Percentiles rank a stretch among this genome's conserved stretches.
Evolutionary conservation across 441 rosid species (phyloP).

Genomic region (Adansonia gregorii): DNA sequence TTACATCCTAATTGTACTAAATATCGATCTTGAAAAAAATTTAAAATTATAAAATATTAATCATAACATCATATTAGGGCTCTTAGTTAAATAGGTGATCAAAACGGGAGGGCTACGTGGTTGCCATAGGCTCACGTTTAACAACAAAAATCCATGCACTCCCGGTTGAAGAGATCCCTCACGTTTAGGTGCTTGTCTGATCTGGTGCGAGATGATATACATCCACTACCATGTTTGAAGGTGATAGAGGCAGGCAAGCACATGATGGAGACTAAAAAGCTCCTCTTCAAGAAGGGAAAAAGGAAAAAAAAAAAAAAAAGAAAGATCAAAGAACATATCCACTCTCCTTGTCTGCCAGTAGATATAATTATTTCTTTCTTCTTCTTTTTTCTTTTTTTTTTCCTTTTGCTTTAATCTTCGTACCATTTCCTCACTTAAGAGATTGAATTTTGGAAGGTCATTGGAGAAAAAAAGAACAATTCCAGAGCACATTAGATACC

Average conservation of each 20-base stretch:
- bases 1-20: no score
- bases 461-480: slow-evolving; percentile 24
- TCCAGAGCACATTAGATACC: slow-evolving; percentile 25
- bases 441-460: neutral
- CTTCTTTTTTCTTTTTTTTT: no score
- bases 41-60: no score
- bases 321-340: slow-evolving; percentile 41
- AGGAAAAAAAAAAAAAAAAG: slow-evolving; percentile 34
- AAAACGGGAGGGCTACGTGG: neutral
- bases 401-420: neutral
- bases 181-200: slow-evolving; percentile 32
- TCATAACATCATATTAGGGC: no score
- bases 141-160: slow-evolving; percentile 16
- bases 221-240: slow-evolving; percentile 39
- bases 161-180: slow-evolving; percentile 4
- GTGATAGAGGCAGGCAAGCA: slow-evolving; percentile 51
- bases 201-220: slow-evolving; percentile 38
- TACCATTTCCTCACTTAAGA: slow-evolving; percentile 21
- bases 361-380: slow-evolving; percentile 3
- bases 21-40: no score
- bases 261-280: slow-evolving; percentile 53
- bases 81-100: no score
- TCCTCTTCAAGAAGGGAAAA: slow-evolving; percentile 39
- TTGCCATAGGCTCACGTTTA: neutral
- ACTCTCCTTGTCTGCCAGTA: slow-evolving; percentile 48